Percentiles rank a stretch among this genome's conserved stretches.
Evolutionary conservation across 2,329 filamentous ascomycete species (phyloP).

Genomic region (Trichoderma atrobrunneum): DNA sequence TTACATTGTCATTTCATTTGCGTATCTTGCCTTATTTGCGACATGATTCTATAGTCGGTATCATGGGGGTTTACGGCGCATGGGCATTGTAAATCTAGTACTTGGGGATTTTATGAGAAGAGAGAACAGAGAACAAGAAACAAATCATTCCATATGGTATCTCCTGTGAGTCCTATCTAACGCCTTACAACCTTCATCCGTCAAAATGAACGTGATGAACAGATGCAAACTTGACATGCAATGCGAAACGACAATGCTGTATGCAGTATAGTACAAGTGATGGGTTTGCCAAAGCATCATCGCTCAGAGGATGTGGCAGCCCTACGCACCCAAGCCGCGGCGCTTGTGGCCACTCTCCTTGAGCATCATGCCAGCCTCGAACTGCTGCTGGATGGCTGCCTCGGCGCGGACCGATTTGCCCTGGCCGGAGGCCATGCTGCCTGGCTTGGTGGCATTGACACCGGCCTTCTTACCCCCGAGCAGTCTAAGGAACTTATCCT

Average conservation of each 20-base stretch:
- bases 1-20: slow-evolving; percentile 2
- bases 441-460: slow-evolving; percentile 24
- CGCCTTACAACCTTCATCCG: slow-evolving; percentile 26
- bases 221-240: slow-evolving; percentile 6
- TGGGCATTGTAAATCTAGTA: slow-evolving; percentile 23
- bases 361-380: slow-evolving; percentile 53
- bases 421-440: slow-evolving; percentile 28
- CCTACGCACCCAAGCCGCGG: slow-evolving; percentile 51
- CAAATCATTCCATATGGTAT: slow-evolving; percentile 22
- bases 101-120: neutral
- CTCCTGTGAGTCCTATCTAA: slow-evolving; percentile 27
- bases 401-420: slow-evolving; percentile 42
- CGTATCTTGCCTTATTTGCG: neutral
- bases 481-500: slow-evolving; percentile 56
- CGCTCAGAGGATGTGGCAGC: neutral
- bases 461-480: slow-evolving; percentile 51
- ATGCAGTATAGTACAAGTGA: slow-evolving; percentile 2
- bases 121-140: neutral
- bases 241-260: slow-evolving; percentile 13
- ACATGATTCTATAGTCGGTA: slow-evolving; percentile 13
- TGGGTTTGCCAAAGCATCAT: neutral
- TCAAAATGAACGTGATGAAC: slow-evolving; percentile 16
- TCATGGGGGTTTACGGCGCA: slow-evolving; percentile 31
- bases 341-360: slow-evolving; percentile 52
- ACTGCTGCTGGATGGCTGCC: slow-evolving; percentile 56